phyloP scores from a whole-genome alignment of 179 eudicot genomes.

The Beta corolliflora region DNA sequence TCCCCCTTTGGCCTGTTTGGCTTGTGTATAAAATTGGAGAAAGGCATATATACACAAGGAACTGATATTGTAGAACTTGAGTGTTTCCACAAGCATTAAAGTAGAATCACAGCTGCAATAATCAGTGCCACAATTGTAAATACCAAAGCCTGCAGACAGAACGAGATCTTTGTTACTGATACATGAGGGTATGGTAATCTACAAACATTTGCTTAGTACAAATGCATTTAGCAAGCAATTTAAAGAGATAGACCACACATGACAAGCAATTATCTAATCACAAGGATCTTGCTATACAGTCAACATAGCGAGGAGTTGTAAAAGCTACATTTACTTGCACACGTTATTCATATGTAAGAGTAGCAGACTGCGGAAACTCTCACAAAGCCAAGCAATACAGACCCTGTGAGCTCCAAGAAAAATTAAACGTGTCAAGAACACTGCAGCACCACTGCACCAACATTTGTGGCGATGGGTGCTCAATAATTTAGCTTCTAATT shows the following conservation, averaged over 20 bases:
- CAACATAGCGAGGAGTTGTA: not conserved
- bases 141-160: constrained; percentile 44
- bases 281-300: not conserved
- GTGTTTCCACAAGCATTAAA: constrained; percentile 18
- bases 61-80: not conserved
- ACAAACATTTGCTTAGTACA: not conserved
- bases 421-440: not conserved
- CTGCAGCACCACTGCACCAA: not conserved
- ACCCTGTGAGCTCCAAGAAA: not conserved
- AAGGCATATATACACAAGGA: not conserved
- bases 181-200: not conserved
- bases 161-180: constrained; percentile 1
- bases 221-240: not conserved
- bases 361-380: not conserved
- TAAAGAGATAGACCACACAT: not conserved
- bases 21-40: constrained; percentile 13
- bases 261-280: not conserved
- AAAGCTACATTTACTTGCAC: not conserved
- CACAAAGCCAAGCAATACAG: not conserved
- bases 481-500: not conserved
- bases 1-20: not conserved
- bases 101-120: constrained; percentile 36
- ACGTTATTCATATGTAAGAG: not conserved
- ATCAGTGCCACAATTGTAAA: constrained; percentile 42
- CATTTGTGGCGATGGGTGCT: not conserved